Conservation (phyloP, 306 rosid species). For the Pachyrhizus erosus region DNA sequence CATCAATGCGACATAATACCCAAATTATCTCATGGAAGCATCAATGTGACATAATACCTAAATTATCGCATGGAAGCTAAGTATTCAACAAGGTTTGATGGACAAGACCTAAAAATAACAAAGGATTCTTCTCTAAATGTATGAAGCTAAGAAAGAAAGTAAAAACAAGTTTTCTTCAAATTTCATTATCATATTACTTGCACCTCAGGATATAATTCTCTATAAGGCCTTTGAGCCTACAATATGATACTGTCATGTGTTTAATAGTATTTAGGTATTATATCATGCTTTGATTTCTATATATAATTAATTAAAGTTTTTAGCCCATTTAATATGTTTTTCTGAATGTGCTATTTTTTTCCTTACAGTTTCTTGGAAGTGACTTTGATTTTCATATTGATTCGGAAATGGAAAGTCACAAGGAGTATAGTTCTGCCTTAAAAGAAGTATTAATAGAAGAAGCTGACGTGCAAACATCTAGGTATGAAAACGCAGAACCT, state of each 20-base stretch:
- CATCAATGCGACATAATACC: constrained; percentile 1
- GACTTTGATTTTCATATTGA: constrained; percentile 64
- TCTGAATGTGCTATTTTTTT: constrained; percentile 20
- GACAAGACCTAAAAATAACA: not conserved
- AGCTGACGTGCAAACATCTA: constrained; percentile 58
- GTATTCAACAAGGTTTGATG: constrained; percentile 2
- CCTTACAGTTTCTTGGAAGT: constrained; percentile 78
- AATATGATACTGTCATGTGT: constrained; percentile 2
- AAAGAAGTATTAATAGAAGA: constrained; percentile 76
- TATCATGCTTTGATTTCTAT: constrained; percentile 26
- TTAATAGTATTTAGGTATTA: constrained; percentile 17
- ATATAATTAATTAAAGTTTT: not conserved
- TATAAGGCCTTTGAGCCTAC: not conserved
- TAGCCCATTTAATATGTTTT: constrained; percentile 1
- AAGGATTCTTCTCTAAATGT: constrained; percentile 12
- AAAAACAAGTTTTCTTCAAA: not conserved
- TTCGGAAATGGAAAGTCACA: constrained; percentile 72
- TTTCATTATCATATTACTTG: constrained; percentile 6
- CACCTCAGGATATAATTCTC: constrained; percentile 8
- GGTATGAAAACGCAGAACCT: constrained; percentile 57
- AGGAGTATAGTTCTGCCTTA: constrained; percentile 77
- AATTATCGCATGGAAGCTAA: constrained; percentile 20
- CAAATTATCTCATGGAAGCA: not conserved
- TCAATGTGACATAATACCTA: constrained; percentile 3
- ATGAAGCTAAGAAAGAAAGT: constrained; percentile 32